Evolutionary conservation across 176 grass and related monocot genomes (phyloP).

Genomic region (Paspalum vaginatum): DNA sequence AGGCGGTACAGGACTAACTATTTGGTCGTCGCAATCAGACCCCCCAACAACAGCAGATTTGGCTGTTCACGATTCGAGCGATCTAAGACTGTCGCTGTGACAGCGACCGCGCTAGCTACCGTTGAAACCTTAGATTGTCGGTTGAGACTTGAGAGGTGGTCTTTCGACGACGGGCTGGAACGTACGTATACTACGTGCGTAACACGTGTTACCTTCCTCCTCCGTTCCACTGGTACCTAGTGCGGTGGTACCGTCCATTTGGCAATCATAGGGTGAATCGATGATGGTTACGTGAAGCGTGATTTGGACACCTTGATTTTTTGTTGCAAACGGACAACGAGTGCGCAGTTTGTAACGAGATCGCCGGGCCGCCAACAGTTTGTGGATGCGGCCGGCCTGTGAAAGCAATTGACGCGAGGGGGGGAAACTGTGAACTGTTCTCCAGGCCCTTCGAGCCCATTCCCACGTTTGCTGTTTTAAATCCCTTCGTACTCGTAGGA

Average conservation of each 20-base stretch:
- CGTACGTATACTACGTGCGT: background rate
- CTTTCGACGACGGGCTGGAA: no score
- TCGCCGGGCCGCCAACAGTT: background rate
- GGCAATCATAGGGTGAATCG: conserved; percentile 1
- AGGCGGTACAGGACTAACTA: background rate
- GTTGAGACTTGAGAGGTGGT: background rate
- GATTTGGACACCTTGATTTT: conserved; percentile 13
- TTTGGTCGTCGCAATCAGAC: background rate
- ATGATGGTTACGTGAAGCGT: background rate
- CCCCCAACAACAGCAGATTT: no score
- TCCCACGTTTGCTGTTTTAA: background rate
- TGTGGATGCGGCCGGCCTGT: background rate
- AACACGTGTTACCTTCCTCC: background rate
- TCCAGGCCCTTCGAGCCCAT: background rate
- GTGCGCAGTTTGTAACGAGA: background rate
- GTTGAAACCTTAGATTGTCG: background rate
- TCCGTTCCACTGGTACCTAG: no score
- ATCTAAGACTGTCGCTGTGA: background rate
- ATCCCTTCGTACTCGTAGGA: background rate
- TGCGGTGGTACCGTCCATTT: background rate
- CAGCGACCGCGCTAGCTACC: background rate
- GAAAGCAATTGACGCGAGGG: background rate
- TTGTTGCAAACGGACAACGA: background rate
- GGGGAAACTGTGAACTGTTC: background rate
- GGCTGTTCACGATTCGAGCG: background rate